These are phyloP conservation scores for Copromyces sp. DNA, from an alignment of 495 filamentous ascomycete genomes.

Conservation along the genomic window DNA sequence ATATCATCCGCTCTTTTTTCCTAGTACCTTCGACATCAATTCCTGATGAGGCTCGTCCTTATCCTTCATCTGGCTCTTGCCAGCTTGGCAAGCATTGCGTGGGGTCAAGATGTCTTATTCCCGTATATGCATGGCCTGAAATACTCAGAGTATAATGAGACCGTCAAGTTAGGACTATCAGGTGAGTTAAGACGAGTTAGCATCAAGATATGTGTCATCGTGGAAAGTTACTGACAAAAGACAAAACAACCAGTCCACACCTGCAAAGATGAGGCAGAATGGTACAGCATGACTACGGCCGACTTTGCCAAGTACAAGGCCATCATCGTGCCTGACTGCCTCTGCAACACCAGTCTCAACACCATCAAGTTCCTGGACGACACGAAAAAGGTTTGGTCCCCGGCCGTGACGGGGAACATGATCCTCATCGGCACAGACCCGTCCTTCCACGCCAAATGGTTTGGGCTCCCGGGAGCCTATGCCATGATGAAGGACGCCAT, in stretches of 20 bases:
- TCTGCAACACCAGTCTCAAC: conserved; percentile 17
- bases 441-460: conserved; percentile 20
- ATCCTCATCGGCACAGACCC: conserved; percentile 23
- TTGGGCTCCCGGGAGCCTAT: conserved; percentile 14
- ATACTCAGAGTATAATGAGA: conserved; percentile 12
- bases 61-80: conserved; percentile 13
- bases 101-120: conserved; percentile 12
- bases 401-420: conserved; percentile 24
- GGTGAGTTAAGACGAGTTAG: conserved; percentile 6
- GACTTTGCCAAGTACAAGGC: conserved; percentile 25
- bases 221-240: conserved; percentile 5
- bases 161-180: conserved; percentile 8
- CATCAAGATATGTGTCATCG: too few species aligned
- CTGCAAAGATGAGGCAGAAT: conserved; percentile 19
- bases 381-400: conserved; percentile 20
- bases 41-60: conserved; percentile 9
- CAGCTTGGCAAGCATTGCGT: conserved; percentile 4
- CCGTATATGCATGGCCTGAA: conserved; percentile 12
- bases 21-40: neutral
- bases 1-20: neutral
- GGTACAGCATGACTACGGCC: conserved; percentile 21
- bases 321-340: conserved; percentile 19
- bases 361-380: conserved; percentile 22
- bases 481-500: conserved; percentile 21
- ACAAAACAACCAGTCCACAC: conserved; percentile 16